phyloP scores from a whole-genome alignment of 176 grass and related monocot genomes.

The Oryza coarctata region DNA sequence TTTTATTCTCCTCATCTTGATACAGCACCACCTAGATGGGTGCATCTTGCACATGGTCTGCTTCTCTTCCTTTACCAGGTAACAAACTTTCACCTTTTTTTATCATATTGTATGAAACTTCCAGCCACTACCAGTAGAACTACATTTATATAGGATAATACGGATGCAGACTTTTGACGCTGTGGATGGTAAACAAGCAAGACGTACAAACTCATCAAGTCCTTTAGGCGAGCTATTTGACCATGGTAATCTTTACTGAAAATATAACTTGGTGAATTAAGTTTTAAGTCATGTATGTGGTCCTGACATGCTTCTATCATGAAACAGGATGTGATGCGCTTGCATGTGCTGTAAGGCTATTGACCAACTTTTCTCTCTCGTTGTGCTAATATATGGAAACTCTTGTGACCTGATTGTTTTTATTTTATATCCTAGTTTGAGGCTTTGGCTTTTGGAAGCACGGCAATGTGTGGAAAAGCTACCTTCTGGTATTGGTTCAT shows the following conservation, averaged over 20 bases:
- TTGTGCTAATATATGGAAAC: conserved; percentile 8
- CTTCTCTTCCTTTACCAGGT: conserved; percentile 99
- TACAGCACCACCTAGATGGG: conserved; percentile 94
- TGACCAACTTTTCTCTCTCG: not conserved
- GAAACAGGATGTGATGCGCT: conserved; percentile 90
- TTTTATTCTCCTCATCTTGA: conserved; percentile 89
- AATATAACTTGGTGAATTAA: conserved; percentile 12
- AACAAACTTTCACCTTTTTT: not conserved
- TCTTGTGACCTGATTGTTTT: conserved; percentile 29
- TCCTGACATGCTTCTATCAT: conserved; percentile 31
- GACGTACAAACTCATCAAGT: conserved; percentile 94
- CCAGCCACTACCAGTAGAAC: not conserved
- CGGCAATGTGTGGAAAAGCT: conserved; percentile 82
- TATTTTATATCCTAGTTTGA: conserved; percentile 69
- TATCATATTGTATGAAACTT: conserved; percentile 14
- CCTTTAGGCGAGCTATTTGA: conserved; percentile 99
- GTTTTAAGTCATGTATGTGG: conserved; percentile 20
- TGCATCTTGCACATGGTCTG: conserved; percentile 90
- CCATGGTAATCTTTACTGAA: conserved; percentile 59
- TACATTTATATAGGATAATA: conserved; percentile 1
- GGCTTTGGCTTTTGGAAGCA: conserved; percentile 95
- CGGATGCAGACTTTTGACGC: conserved; percentile 90
- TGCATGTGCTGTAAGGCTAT: conserved; percentile 86
- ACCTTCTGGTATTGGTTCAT: conserved; percentile 91
- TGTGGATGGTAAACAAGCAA: conserved; percentile 99